phyloP scores from a whole-genome alignment of 2,329 filamentous ascomycete species.

The Torrubiella hemipterigena region DNA sequence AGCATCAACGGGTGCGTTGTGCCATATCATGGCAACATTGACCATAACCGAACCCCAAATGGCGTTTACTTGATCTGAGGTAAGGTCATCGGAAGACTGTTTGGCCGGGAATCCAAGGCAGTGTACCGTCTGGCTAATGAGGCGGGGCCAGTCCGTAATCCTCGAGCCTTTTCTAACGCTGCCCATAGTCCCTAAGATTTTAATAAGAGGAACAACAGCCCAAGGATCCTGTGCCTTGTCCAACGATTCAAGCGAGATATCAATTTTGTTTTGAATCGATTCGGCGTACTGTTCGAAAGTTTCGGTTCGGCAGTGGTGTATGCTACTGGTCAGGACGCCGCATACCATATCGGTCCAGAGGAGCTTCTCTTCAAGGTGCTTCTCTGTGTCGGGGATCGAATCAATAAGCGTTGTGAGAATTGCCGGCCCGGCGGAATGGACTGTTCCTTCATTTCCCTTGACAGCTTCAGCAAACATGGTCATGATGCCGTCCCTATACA shows the following conservation, averaged over 20 bases:
- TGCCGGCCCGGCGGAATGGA: constrained; percentile 47
- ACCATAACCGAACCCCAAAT: constrained; percentile 49
- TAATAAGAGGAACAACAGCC: constrained; percentile 35
- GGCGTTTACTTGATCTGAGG: constrained; percentile 22
- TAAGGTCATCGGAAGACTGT: constrained; percentile 21
- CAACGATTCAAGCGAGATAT: constrained; percentile 13
- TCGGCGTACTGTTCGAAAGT: constrained; percentile 60
- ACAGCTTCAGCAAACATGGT: constrained; percentile 78
- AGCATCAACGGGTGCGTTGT: constrained; percentile 67
- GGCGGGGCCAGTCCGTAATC: constrained; percentile 56
- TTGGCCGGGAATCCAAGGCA: constrained; percentile 38
- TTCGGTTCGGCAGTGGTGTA: constrained; percentile 68
- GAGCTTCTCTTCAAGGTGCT: constrained; percentile 30
- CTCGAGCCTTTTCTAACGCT: constrained; percentile 73
- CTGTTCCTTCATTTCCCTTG: constrained; percentile 46
- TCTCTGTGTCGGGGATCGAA: constrained; percentile 37
- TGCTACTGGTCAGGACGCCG: constrained; percentile 67
- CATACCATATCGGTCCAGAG: constrained; percentile 55
- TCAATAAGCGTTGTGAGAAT: constrained; percentile 40
- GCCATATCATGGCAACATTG: constrained; percentile 54
- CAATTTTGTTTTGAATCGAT: constrained; percentile 41
- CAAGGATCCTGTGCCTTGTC: constrained; percentile 16
- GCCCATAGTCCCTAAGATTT: constrained; percentile 56
- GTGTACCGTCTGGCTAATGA: constrained; percentile 45
- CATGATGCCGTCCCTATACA: constrained; percentile 85